Evolutionary conservation across 441 rosid genomes (phyloP), one percentile per base, ranked within the genome.

Genomic region (Omphalea diandra): DNA sequence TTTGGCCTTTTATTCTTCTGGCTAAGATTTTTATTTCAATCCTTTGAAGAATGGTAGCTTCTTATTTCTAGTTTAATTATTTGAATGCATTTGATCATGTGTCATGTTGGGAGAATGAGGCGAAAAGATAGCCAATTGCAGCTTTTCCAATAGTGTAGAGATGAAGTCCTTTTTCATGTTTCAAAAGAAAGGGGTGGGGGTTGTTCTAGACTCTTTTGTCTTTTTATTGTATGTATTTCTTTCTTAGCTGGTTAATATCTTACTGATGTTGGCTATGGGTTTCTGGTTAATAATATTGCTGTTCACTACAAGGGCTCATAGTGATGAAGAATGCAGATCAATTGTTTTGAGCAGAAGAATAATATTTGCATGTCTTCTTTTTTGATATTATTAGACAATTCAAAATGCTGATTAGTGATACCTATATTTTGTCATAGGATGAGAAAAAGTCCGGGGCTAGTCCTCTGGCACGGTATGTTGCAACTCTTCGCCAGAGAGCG

Each of bases 391-490:
- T 50, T 18, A 17, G 47, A 14, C 27, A 29, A n/a, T n/a, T 59
- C 2, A 2, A 57, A 1, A 20, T 55, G 26, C 10, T 67, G 63
- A 66, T 38, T 5, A 52, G 77, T 4, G 17, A 32, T 22, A 33
- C 12, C 58, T 65, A 7, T 67, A 27, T 71, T 73, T 64, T 65
- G 54, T 76, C 4, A 35, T 73, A 93, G 99, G 80, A 87, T 73
- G 91, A 85, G 74, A 89, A 87, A 79, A 80, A 82, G 69, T 61
- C 66, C n/a, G 87, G 89, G 53, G 68, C 72, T 55, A 90, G 97
- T 77, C 97, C 97, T 53, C 77, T 95, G 63, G 87, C 90, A 17
- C 83, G 69, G 66, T 87, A 89, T 64, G 92, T 81, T 31, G 67
- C 47, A 44, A 80, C 73, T 46, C 69, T 90, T 17, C 88, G 80